phyloP scores from a whole-genome alignment of 306 rosid species.

The Citrullus amarus region DNA sequence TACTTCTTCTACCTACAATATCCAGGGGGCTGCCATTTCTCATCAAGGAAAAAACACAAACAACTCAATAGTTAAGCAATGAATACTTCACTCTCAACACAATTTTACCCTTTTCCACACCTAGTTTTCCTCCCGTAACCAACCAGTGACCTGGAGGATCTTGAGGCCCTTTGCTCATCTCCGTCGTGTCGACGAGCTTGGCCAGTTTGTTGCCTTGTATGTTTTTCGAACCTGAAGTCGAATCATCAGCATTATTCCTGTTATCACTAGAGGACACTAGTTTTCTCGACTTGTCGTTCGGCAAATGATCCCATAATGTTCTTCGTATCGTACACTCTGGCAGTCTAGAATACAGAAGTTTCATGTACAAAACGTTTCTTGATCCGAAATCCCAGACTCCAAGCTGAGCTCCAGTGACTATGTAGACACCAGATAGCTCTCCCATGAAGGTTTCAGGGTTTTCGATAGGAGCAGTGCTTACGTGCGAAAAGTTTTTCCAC shows the following conservation, averaged over 20 bases:
- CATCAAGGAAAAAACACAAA: constrained; percentile 3
- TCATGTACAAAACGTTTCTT: constrained; percentile 64
- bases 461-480: constrained; percentile 78
- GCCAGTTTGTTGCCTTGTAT: constrained; percentile 33
- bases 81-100: constrained; percentile 72
- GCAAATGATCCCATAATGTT: constrained; percentile 67
- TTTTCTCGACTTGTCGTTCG: constrained; percentile 23
- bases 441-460: constrained; percentile 53
- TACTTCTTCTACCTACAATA: constrained; percentile 19
- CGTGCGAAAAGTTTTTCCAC: constrained; percentile 80
- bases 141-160: constrained; percentile 85
- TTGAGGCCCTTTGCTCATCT: constrained; percentile 56
- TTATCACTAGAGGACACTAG: constrained; percentile 11
- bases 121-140: constrained; percentile 84
- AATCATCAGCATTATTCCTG: constrained; percentile 20
- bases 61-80: constrained; percentile 53
- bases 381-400: constrained; percentile 89
- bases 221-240: constrained; percentile 29
- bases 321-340: constrained; percentile 67
- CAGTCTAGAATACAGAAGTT: constrained; percentile 55
- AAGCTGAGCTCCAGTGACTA: constrained; percentile 81
- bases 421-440: constrained; percentile 42
- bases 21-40: constrained; percentile 28
- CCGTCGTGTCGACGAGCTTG: constrained; percentile 44
- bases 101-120: constrained; percentile 70